phyloP scores from a whole-genome alignment of 1,284 basidiomycete genomes.

The Ceratobasidium papillatum region DNA sequence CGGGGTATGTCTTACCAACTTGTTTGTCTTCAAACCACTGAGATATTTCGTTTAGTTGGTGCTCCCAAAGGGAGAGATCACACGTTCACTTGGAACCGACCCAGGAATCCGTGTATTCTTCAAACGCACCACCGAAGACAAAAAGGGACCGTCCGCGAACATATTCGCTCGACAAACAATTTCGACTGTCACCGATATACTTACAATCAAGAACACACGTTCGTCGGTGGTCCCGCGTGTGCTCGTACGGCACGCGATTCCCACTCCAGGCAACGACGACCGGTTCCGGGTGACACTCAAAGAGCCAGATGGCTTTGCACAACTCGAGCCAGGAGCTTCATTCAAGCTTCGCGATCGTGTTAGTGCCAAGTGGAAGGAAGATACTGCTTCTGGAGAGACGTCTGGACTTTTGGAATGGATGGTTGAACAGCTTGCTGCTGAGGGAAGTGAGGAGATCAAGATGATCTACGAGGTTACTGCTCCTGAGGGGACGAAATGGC shows the following conservation, averaged over 20 bases:
- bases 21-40: slow-evolving; percentile 26
- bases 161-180: slow-evolving; percentile 36
- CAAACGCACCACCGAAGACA: slow-evolving; percentile 51
- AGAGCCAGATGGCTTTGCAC: slow-evolving; percentile 59
- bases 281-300: slow-evolving; percentile 59
- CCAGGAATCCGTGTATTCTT: slow-evolving; percentile 60
- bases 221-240: slow-evolving; percentile 57
- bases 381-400: not conserved
- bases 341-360: slow-evolving; percentile 53
- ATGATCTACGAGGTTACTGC: slow-evolving; percentile 62
- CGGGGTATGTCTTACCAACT: not conserved
- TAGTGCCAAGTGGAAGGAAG: slow-evolving; percentile 43
- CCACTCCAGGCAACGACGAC: slow-evolving; percentile 53
- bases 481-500: slow-evolving; percentile 54
- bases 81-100: slow-evolving; percentile 65
- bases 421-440: slow-evolving; percentile 37
- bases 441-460: slow-evolving; percentile 55
- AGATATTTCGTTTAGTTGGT: slow-evolving; percentile 49
- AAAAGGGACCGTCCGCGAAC: not conserved
- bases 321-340: slow-evolving; percentile 59
- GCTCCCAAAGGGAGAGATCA: slow-evolving; percentile 48
- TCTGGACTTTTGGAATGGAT: slow-evolving; percentile 42
- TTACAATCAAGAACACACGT: slow-evolving; percentile 62
- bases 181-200: slow-evolving; percentile 53
- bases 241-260: slow-evolving; percentile 61